These are phyloP conservation scores for Solanum hybrid DNA, from an alignment of 305 asterid species.

Conservation along the genomic window DNA sequence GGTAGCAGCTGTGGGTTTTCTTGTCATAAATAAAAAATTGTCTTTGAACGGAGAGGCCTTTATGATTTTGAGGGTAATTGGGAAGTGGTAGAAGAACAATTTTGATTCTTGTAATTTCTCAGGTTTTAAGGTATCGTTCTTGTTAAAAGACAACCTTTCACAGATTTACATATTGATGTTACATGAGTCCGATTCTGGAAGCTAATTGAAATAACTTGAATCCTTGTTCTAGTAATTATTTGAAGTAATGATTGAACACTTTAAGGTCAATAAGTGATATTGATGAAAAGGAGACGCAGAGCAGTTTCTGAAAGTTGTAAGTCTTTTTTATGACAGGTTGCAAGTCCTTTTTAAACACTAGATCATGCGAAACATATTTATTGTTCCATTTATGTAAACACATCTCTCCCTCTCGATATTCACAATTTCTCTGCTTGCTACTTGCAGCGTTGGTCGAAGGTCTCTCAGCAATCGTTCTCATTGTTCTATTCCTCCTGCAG, in stretches of 20 bases:
- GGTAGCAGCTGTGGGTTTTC: not conserved
- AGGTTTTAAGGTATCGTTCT: not conserved
- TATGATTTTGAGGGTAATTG: not conserved
- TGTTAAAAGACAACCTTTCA: not conserved
- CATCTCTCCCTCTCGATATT: not conserved
- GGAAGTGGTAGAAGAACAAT: not conserved
- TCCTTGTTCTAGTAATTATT: not conserved
- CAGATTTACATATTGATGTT: not conserved
- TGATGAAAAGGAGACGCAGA: not conserved
- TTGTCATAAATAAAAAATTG: not conserved
- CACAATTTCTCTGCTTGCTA: not conserved
- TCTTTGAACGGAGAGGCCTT: not conserved
- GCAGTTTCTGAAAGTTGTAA: not conserved
- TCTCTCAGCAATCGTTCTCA: slow-evolving; percentile 29
- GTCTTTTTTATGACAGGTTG: not conserved
- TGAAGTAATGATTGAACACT: not conserved
- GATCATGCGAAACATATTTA: not conserved
- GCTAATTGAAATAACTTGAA: not conserved
- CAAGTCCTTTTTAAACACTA: not conserved
- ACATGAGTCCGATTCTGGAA: not conserved
- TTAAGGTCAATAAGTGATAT: not conserved
- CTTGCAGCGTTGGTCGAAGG: slow-evolving; percentile 34
- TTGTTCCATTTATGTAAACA: not conserved
- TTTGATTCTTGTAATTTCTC: not conserved
- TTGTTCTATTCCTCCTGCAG: slow-evolving; percentile 34